These are phyloP conservation scores for Calonectria pseudoreteaudii DNA, from an alignment of 2,329 filamentous ascomycete species.

Conservation along the genomic window DNA sequence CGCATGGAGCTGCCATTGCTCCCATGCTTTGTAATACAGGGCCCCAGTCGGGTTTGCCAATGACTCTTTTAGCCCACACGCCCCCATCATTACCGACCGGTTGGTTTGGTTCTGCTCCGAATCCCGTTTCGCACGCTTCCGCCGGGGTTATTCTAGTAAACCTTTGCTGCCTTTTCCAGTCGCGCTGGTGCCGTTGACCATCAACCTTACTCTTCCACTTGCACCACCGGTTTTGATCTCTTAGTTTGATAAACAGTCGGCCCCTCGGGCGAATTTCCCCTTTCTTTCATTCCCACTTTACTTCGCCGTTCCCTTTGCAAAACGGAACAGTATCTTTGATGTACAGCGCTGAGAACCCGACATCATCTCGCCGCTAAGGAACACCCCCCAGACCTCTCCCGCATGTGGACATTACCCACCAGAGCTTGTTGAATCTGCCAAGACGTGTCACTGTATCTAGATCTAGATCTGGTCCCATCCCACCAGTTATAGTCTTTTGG, in stretches of 20 bases:
- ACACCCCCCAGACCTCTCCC: not conserved
- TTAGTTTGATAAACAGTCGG: not conserved
- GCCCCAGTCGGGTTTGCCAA: constrained; percentile 8
- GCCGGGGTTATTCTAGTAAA: constrained; percentile 9
- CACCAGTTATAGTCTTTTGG: not conserved
- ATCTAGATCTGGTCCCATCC: not conserved
- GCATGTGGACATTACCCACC: constrained; percentile 16
- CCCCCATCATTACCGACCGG: constrained; percentile 20
- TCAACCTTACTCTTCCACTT: constrained; percentile 14
- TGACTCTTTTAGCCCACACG: constrained; percentile 10
- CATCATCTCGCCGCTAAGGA: constrained; percentile 7
- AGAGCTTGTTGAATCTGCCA: constrained; percentile 12
- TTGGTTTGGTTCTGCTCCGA: constrained; percentile 10
- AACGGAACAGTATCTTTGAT: not conserved
- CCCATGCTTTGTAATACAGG: constrained; percentile 25
- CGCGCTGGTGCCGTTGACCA: not conserved
- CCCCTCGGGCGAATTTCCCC: not conserved
- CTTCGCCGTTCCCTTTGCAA: not conserved
- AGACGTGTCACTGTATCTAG: not conserved
- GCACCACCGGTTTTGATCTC: not conserved
- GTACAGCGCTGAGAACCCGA: not conserved
- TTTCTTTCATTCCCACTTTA: not conserved
- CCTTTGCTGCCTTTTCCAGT: constrained; percentile 1
- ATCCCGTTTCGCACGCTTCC: constrained; percentile 15
- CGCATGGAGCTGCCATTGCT: not conserved